Conservation (phyloP, 78 protist species). For the Pirum gemmata region DNA sequence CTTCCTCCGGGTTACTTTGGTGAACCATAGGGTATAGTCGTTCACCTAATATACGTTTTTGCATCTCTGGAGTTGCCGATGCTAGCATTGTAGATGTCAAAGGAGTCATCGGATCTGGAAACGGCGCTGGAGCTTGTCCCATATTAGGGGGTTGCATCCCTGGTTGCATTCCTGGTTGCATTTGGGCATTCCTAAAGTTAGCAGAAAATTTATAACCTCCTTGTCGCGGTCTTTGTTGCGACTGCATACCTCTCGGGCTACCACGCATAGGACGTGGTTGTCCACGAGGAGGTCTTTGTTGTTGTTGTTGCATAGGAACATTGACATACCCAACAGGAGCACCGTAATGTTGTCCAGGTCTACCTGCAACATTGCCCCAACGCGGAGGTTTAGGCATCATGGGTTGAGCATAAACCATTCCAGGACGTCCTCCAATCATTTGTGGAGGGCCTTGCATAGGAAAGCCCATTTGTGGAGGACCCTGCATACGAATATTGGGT, state of each 20-base stretch:
- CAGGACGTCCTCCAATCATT: no score
- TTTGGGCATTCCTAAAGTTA: neutral
- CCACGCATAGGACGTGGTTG: no score
- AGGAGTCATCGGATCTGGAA: neutral
- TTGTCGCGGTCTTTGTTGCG: neutral
- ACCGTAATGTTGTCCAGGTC: neutral
- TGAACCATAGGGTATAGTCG: conserved; percentile 71
- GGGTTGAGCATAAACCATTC: neutral
- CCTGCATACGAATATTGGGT: conserved; percentile 30
- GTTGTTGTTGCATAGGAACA: no score
- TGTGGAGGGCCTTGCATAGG: neutral
- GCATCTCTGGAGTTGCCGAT: conserved; percentile 37
- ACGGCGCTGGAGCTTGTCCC: no score
- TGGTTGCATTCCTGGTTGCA: no score
- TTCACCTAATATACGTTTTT: conserved; percentile 74
- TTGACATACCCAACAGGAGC: no score
- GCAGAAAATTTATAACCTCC: neutral
- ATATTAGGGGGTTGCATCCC: neutral
- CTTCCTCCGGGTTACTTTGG: conserved; percentile 45
- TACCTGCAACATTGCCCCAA: no score
- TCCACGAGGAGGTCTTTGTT: no score
- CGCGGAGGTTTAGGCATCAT: neutral
- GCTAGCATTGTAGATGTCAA: neutral
- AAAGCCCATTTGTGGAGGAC: conserved; percentile 18
- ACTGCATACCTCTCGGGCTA: no score